phyloP scores from a whole-genome alignment of 78 protist species.

The Dictyostelium firmibasis region DNA sequence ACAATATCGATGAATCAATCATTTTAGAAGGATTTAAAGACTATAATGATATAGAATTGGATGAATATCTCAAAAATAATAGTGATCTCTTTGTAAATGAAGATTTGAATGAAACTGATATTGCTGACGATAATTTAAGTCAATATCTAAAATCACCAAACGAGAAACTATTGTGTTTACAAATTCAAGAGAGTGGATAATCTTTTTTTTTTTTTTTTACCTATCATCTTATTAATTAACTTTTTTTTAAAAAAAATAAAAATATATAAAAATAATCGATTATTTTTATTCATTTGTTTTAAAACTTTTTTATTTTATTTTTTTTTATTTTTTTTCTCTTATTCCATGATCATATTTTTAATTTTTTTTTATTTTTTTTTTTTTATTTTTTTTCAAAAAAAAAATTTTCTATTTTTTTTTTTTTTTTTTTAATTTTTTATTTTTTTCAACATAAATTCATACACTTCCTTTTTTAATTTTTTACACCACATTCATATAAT shows the following conservation, averaged over 20 bases:
- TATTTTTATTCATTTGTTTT: no score
- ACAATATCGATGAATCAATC: background rate
- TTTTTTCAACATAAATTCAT: background rate
- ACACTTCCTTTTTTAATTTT: background rate
- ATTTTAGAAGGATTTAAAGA: slow-evolving; percentile 1
- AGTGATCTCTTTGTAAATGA: background rate
- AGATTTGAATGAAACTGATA: background rate
- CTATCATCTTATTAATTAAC: no score
- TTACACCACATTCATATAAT: background rate
- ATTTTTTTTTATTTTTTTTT: no score
- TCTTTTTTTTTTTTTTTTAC: background rate
- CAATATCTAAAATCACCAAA: background rate
- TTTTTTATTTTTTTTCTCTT: background rate
- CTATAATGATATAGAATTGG: background rate
- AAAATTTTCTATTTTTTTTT: no score
- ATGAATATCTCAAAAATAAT: background rate
- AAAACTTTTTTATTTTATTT: no score
- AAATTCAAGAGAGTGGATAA: background rate
- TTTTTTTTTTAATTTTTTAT: no score
- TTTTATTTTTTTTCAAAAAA: no score
- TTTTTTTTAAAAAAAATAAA: no score
- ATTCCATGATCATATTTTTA: background rate
- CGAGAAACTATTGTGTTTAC: background rate
- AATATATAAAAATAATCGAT: no score
- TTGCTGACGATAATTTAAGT: background rate